A percentile compares a stretch with the other conserved stretches of the same genome.
Conservation (phyloP, 2,329 filamentous ascomycete species). For the Pochonia chlamydosporia region DNA sequence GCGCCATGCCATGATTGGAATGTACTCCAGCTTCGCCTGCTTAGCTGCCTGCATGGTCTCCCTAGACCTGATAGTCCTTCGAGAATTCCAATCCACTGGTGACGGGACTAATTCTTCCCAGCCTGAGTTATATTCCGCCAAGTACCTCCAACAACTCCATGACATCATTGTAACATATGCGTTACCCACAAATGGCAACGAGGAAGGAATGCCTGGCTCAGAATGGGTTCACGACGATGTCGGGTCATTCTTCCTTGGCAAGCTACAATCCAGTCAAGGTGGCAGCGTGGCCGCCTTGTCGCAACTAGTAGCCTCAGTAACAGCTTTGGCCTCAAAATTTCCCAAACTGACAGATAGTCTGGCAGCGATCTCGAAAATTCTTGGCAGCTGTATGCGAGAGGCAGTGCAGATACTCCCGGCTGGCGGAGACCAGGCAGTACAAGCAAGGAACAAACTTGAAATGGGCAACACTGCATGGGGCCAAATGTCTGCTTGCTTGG, state of each 20-base stretch:
- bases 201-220: conserved; percentile 9
- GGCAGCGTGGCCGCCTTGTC: conserved; percentile 38
- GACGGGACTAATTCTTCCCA: conserved; percentile 7
- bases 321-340: conserved; percentile 33
- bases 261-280: conserved; percentile 35
- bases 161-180: conserved; percentile 17
- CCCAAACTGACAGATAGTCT: conserved; percentile 43
- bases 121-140: conserved; percentile 20
- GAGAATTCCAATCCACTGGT: conserved; percentile 10
- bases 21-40: conserved; percentile 38
- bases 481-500: conserved; percentile 35
- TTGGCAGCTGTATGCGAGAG: conserved; percentile 26
- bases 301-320: conserved; percentile 34
- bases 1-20: conserved; percentile 21
- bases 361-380: conserved; percentile 28
- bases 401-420: conserved; percentile 16
- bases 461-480: conserved; percentile 38
- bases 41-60: conserved; percentile 47
- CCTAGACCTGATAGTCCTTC: conserved; percentile 33
- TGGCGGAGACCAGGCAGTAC: conserved; percentile 14
- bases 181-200: conserved; percentile 8
- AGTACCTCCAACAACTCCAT: conserved; percentile 41
- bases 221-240: conserved; percentile 14
- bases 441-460: conserved; percentile 28
- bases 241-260: conserved; percentile 31